Base-by-base conservation (phyloP, 495 filamentous ascomycete genomes). In the Aspergillus ellipticus region DNA sequence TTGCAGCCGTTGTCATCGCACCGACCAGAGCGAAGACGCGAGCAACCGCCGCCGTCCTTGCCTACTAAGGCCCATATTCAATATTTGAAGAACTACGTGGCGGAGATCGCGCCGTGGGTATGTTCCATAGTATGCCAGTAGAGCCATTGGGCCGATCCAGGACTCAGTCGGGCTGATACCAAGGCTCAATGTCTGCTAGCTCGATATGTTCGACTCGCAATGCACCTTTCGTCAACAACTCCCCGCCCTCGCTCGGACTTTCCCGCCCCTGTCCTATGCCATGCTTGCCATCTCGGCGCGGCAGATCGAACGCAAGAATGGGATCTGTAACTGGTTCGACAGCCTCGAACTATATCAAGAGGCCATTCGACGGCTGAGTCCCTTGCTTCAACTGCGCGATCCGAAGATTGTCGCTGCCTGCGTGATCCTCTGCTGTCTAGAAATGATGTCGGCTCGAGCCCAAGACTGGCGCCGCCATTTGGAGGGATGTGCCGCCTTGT, bases 121-220 rank as follows among this genome's bases (percentile, higher is more conserved):
- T 46, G 56, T 63, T 20, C 11, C 53, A 41, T 31, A 49, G 11
- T 13, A 19, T 46, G 29, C 49, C 41, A 13, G 9, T 8, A 4
- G 11, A 24, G 21, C n/a, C n/a, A n/a, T n/a, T n/a, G n/a, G n/a
- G n/a, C n/a, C n/a, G n/a, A n/a, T n/a, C n/a, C n/a, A n/a, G n/a
- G n/a, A n/a, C 22, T 29, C 15, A 33, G 2, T n/a, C 16, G 19
- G 6, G 26, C 28, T 56, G 41, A 46, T 51, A 11, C 9, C 10
- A 31, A 20, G 7, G 35, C 49, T 53, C 24, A 50, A 59, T 46
- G 19, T 2, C 17, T 13, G 24, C 17, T 45, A 74, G 75, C 75
- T 80, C 4, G 78, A 80, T 54, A 80, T 76, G 74, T 79, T 80
- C 51, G 78, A 80, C 51, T 70, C 68, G 19, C 63, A 68, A 39